These are phyloP conservation scores for Blastobotrys malaysiensis DNA, from an alignment of 1,139 yeast species.

Conservation along the genomic window DNA sequence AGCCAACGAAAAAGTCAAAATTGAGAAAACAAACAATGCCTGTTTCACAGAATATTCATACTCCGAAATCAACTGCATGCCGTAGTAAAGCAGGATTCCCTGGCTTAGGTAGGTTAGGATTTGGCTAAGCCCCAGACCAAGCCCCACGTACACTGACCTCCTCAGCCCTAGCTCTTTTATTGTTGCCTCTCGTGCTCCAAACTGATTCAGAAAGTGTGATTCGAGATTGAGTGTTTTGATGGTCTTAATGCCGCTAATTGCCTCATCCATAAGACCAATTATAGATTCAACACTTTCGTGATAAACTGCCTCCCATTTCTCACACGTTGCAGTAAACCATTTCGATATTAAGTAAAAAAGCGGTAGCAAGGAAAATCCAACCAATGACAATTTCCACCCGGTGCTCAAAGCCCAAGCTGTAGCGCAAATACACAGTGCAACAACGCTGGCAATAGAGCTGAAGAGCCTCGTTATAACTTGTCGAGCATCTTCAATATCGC, in stretches of 20 bases:
- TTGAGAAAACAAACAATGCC: slow-evolving; percentile 62
- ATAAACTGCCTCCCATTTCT: slow-evolving; percentile 52
- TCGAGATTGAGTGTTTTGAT: slow-evolving; percentile 54
- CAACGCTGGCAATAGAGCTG: slow-evolving; percentile 39
- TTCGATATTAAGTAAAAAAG: slow-evolving; percentile 47
- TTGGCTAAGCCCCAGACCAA: slow-evolving; percentile 57
- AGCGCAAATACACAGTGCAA: slow-evolving; percentile 54
- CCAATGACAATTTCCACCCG: slow-evolving; percentile 88
- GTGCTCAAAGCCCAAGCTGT: slow-evolving; percentile 65
- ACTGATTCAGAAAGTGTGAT: slow-evolving; percentile 41
- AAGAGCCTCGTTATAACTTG: slow-evolving; percentile 57
- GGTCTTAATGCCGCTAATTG: slow-evolving; percentile 56
- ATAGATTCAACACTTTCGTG: slow-evolving; percentile 50
- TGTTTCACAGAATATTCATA: slow-evolving; percentile 51
- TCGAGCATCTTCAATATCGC: slow-evolving; percentile 76
- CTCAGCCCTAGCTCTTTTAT: slow-evolving; percentile 25
- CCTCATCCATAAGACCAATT: slow-evolving; percentile 55
- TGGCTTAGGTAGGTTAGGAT: slow-evolving; percentile 57
- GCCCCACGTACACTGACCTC: slow-evolving; percentile 36
- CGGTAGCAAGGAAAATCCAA: slow-evolving; percentile 72
- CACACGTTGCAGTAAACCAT: slow-evolving; percentile 48
- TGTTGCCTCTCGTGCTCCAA: slow-evolving; percentile 30
- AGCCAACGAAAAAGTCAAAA: slow-evolving; percentile 67
- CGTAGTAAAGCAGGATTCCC: slow-evolving; percentile 68
- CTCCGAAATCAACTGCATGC: slow-evolving; percentile 58